phyloP scores from a whole-genome alignment of 805 yeast species.

The Jamesozyma hellenica region DNA sequence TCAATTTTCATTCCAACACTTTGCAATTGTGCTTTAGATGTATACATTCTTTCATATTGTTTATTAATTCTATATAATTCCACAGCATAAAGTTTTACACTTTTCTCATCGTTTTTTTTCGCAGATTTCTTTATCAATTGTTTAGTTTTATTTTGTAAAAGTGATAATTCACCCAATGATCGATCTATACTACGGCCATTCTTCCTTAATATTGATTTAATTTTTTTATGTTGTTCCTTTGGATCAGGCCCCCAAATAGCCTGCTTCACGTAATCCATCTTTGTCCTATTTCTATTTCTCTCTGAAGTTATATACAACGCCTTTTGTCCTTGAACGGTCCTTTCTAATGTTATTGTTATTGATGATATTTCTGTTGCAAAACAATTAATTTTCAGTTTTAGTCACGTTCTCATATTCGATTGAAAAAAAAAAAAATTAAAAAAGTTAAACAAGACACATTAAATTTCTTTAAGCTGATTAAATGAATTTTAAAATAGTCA shows the following conservation, averaged over 20 bases:
- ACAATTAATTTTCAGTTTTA: too few relatives aligned
- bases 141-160: constrained; percentile 70
- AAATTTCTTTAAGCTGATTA: too few relatives aligned
- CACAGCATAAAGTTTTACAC: constrained; percentile 71
- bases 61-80: constrained; percentile 67
- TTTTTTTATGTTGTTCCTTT: constrained; percentile 69
- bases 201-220: constrained; percentile 70
- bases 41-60: constrained; percentile 63
- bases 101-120: constrained; percentile 62
- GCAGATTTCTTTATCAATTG: constrained; percentile 63
- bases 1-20: constrained; percentile 81
- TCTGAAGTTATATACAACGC: too few relatives aligned
- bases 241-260: constrained; percentile 97
- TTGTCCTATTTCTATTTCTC: too few relatives aligned
- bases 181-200: constrained; percentile 79
- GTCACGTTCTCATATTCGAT: too few relatives aligned
- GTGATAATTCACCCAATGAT: constrained; percentile 44
- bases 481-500: too few relatives aligned
- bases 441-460: too few relatives aligned
- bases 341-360: too few relatives aligned
- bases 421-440: too few relatives aligned
- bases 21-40: constrained; percentile 76
- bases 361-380: too few relatives aligned
- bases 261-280: constrained; percentile 75
- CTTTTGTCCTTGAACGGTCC: too few relatives aligned